Conservation (phyloP, 1,284 basidiomycete species). For the Irpex sp. region DNA sequence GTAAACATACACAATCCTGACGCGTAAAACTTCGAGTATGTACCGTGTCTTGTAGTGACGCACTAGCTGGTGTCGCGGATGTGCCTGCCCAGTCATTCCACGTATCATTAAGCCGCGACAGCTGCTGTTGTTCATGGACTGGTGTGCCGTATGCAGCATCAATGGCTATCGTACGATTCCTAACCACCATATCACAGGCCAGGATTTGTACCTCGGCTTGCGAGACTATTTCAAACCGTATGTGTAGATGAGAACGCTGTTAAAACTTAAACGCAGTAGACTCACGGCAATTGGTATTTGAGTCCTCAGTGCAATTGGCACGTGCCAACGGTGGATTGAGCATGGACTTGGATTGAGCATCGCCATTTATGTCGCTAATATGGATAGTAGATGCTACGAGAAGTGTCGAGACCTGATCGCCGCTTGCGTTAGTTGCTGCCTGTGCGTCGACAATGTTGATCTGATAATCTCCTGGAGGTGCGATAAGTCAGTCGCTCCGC, state of each 20-base stretch:
- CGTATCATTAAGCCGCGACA: background rate
- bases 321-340: background rate
- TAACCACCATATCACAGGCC: background rate
- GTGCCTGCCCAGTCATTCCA: background rate
- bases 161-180: background rate
- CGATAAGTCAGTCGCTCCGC: background rate
- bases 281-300: background rate
- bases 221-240: no score
- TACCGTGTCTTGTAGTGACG: no score
- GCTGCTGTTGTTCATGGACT: background rate
- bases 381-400: background rate
- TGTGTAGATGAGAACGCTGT: no score
- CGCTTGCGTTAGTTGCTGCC: no score
- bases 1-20: no score
- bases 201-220: background rate
- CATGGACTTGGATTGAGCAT: background rate
- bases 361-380: background rate
- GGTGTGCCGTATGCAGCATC: background rate
- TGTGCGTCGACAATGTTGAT: no score
- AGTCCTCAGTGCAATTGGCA: background rate
- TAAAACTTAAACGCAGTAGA: background rate
- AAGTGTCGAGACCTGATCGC: background rate
- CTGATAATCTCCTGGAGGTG: no score
- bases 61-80: background rate
- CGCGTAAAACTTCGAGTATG: no score